These are phyloP conservation scores for Apiospora arundinis DNA, from an alignment of 2,329 filamentous ascomycete genomes.

Conservation along the genomic window DNA sequence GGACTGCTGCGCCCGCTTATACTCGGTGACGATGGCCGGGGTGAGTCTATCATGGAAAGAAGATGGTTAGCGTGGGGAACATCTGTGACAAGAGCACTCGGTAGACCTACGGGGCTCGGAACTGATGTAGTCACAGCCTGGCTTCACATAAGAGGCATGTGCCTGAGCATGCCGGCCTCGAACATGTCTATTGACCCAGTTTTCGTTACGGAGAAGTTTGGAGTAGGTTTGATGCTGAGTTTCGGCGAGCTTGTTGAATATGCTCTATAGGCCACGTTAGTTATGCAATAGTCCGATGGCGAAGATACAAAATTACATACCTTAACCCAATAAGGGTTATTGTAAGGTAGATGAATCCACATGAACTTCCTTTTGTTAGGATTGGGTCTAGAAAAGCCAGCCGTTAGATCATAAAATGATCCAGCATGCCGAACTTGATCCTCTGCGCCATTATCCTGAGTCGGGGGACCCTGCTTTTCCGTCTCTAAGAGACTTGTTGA, in stretches of 20 bases:
- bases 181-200: constrained; percentile 56
- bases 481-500: not conserved
- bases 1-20: constrained; percentile 39
- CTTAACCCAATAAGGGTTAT: constrained; percentile 65
- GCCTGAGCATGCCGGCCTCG: constrained; percentile 56
- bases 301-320: constrained; percentile 41
- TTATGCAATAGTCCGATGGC: constrained; percentile 29
- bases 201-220: constrained; percentile 52
- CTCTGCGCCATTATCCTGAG: not conserved
- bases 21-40: constrained; percentile 40
- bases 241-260: constrained; percentile 52
- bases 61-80: not conserved
- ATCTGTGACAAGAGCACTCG: not conserved
- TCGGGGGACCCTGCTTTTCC: not conserved
- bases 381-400: constrained; percentile 49
- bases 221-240: constrained; percentile 48
- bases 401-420: constrained; percentile 40
- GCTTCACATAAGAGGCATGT: constrained; percentile 56
- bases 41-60: constrained; percentile 39
- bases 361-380: constrained; percentile 55
- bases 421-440: constrained; percentile 27
- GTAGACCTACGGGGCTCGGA: constrained; percentile 39
- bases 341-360: constrained; percentile 64
- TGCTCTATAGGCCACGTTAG: constrained; percentile 33
- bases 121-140: constrained; percentile 54